Percentiles rank a stretch among this genome's conserved stretches.
Conservation (phyloP, 1,284 basidiomycete genomes). For the Phaffia rhodozyma region DNA sequence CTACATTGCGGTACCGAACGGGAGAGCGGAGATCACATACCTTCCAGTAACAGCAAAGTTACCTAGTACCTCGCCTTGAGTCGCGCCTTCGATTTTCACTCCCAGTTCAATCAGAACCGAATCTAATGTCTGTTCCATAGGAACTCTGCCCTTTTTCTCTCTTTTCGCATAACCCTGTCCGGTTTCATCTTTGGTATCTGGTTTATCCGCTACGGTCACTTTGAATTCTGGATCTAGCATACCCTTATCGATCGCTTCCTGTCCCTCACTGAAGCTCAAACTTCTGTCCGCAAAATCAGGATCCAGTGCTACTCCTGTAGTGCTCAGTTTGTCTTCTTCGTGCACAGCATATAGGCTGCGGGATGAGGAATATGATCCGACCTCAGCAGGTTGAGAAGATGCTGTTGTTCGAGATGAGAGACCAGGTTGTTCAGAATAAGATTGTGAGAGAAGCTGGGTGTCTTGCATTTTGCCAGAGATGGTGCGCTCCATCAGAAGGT, state of each 20-base stretch:
- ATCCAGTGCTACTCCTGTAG: not conserved
- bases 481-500: slow-evolving; percentile 15
- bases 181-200: too few relatives aligned
- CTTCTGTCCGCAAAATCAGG: not conserved
- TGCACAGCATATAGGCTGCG: not conserved
- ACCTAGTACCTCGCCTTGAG: slow-evolving; percentile 56
- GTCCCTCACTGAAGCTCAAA: not conserved
- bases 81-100: slow-evolving; percentile 18
- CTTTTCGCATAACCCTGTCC: not conserved
- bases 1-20: too few relatives aligned
- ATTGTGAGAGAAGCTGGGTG: slow-evolving; percentile 6
- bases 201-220: too few relatives aligned
- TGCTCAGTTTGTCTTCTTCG: slow-evolving; percentile 1
- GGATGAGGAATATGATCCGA: not conserved
- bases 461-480: slow-evolving; percentile 1
- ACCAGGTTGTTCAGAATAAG: not conserved
- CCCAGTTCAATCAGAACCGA: slow-evolving; percentile 14
- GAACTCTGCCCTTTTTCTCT: not conserved
- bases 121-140: not conserved
- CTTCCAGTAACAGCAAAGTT: slow-evolving; percentile 61
- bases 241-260: not conserved
- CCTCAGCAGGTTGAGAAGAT: not conserved
- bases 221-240: too few relatives aligned
- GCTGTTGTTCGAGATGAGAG: not conserved
- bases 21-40: not conserved